phyloP scores from a whole-genome alignment of 495 filamentous ascomycete genomes.

The Neurospora sp. region DNA sequence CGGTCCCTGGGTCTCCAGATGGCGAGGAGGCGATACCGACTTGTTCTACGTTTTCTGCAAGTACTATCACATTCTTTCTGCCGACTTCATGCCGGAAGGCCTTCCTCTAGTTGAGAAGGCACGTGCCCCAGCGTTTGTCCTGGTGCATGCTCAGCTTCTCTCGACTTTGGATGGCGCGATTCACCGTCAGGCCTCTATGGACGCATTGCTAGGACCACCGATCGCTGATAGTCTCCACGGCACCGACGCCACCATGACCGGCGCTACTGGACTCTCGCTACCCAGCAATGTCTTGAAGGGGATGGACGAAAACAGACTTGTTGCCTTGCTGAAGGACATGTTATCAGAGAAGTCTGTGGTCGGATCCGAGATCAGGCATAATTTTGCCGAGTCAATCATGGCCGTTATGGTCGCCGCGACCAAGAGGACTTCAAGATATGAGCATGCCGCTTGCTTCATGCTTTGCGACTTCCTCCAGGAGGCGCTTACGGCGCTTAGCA shows the following conservation, averaged over 20 bases:
- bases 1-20: constrained; percentile 76
- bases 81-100: constrained; percentile 65
- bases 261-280: constrained; percentile 39
- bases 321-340: constrained; percentile 80
- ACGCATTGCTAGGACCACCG: constrained; percentile 46
- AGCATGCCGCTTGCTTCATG: constrained; percentile 83
- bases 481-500: constrained; percentile 31
- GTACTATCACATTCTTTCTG: constrained; percentile 73
- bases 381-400: constrained; percentile 74
- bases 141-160: constrained; percentile 80
- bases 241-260: constrained; percentile 59
- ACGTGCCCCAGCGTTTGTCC: constrained; percentile 68
- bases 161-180: constrained; percentile 76
- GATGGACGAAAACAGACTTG: constrained; percentile 87
- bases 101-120: constrained; percentile 50
- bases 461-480: constrained; percentile 92
- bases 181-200: constrained; percentile 52
- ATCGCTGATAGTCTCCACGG: constrained; percentile 73
- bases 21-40: constrained; percentile 86
- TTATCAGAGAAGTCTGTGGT: constrained; percentile 58
- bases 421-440: constrained; percentile 67
- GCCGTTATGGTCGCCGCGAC: constrained; percentile 62
- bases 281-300: constrained; percentile 59
- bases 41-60: constrained; percentile 92
- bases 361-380: constrained; percentile 41